These are phyloP conservation scores for Rubia yunnanensis DNA, from an alignment of 257 asterid species.

Conservation along the genomic window DNA sequence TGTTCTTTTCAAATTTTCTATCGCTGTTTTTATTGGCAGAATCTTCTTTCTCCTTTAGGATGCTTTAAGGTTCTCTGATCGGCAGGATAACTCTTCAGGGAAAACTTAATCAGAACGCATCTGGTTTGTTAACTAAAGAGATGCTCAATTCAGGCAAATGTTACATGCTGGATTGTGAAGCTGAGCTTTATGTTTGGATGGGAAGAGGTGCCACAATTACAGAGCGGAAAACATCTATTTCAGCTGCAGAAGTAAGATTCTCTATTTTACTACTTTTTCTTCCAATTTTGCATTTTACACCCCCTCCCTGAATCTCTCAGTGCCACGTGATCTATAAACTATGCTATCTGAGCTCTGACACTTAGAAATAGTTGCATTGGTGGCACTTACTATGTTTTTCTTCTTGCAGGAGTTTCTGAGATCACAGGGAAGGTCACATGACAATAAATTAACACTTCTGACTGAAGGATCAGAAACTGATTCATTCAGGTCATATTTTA, in stretches of 20 bases:
- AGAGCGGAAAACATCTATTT: slow-evolving; percentile 49
- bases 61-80: slow-evolving; percentile 42
- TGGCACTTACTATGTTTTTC: background rate
- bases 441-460: slow-evolving; percentile 24
- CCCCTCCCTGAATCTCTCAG: background rate
- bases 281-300: background rate
- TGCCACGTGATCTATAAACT: background rate
- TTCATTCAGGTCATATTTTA: slow-evolving; percentile 53
- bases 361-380: background rate
- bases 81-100: slow-evolving; percentile 53
- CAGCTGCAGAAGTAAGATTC: slow-evolving; percentile 51
- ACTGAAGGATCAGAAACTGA: slow-evolving; percentile 78
- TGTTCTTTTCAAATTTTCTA: slow-evolving; percentile 16
- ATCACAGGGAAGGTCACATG: slow-evolving; percentile 22
- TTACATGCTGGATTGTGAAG: slow-evolving; percentile 61
- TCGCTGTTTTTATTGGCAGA: slow-evolving; percentile 9
- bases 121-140: slow-evolving; percentile 47
- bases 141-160: slow-evolving; percentile 50
- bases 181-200: slow-evolving; percentile 67
- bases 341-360: background rate
- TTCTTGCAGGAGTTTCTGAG: slow-evolving; percentile 23
- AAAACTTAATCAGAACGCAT: slow-evolving; percentile 21
- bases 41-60: slow-evolving; percentile 16
- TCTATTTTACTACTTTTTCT: background rate
- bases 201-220: slow-evolving; percentile 59